Conservation (phyloP, 805 yeast species). For the Candida verbasci region DNA sequence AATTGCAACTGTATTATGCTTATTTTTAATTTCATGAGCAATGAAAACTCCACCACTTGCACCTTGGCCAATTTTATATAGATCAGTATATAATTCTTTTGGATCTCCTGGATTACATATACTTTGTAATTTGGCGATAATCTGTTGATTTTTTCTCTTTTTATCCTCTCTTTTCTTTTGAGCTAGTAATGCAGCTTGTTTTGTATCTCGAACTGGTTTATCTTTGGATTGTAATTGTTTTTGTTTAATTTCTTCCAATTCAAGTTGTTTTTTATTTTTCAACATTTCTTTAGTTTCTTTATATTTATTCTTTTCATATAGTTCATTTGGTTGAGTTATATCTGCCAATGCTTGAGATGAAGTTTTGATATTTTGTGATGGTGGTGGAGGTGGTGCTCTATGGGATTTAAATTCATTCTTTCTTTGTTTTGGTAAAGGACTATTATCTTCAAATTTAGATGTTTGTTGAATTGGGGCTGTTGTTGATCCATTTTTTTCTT, state of each 20-base stretch:
- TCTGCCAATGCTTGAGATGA: slow-evolving; percentile 17
- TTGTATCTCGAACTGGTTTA: slow-evolving; percentile 44
- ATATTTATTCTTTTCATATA: slow-evolving; percentile 3
- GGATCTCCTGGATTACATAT: slow-evolving; percentile 90
- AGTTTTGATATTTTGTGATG: slow-evolving; percentile 14
- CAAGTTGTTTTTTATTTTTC: slow-evolving; percentile 6
- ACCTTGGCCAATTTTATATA: slow-evolving; percentile 93
- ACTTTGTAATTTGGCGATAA: slow-evolving; percentile 62
- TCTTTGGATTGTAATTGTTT: slow-evolving; percentile 9
- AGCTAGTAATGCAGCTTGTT: slow-evolving; percentile 51
- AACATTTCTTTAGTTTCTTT: slow-evolving; percentile 8
- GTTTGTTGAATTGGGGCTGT: slow-evolving; percentile 35
- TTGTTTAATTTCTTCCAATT: slow-evolving; percentile 4
- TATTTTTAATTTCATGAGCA: slow-evolving; percentile 57
- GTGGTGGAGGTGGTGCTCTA: slow-evolving; percentile 43
- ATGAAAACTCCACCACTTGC: slow-evolving; percentile 97
- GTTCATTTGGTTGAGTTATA: slow-evolving; percentile 8
- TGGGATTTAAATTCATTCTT: slow-evolving; percentile 26
- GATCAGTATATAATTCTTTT: slow-evolving; percentile 55
- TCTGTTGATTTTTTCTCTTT: slow-evolving; percentile 65
- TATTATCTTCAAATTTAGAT: slow-evolving; percentile 22
- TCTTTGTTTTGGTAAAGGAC: slow-evolving; percentile 15
- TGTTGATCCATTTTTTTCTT: slow-evolving; percentile 17
- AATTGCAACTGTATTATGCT: slow-evolving; percentile 72
- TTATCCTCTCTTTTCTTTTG: slow-evolving; percentile 78